These are phyloP conservation scores for Oryza meridionalis DNA, from an alignment of 176 grass and related monocot genomes.

Conservation along the genomic window DNA sequence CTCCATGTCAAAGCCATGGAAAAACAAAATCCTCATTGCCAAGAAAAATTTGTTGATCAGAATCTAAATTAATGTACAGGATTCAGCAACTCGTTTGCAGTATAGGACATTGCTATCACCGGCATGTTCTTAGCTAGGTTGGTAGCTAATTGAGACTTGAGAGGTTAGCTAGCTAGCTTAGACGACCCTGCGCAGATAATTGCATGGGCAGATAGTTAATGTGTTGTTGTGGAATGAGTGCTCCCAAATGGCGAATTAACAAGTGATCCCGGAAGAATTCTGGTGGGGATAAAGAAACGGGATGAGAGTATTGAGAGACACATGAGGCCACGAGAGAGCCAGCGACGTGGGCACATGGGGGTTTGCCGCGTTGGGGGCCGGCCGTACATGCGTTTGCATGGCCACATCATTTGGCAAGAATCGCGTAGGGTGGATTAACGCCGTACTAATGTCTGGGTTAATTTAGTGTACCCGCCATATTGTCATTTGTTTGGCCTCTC, in stretches of 20 bases:
- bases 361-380: not conserved
- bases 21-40: not conserved
- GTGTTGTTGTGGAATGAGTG: not conserved
- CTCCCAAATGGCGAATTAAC: conserved; percentile 29
- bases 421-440: not conserved
- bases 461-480: not conserved
- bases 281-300: not conserved
- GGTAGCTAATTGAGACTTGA: not conserved
- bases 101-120: not conserved
- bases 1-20: conserved; percentile 30
- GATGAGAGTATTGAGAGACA: not conserved
- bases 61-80: not conserved
- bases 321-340: conserved; percentile 48
- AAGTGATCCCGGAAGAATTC: not conserved
- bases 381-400: not conserved
- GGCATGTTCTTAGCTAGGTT: not conserved
- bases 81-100: not conserved
- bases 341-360: conserved; percentile 43
- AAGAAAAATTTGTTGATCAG: not conserved
- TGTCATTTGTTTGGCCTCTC: too few relatives aligned
- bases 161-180: not conserved
- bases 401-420: not conserved
- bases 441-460: not conserved
- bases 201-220: not conserved
- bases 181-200: not conserved